Base-by-base conservation (phyloP, 108 stramenopile genomes). In the Phaeodactylum tricornutum region DNA sequence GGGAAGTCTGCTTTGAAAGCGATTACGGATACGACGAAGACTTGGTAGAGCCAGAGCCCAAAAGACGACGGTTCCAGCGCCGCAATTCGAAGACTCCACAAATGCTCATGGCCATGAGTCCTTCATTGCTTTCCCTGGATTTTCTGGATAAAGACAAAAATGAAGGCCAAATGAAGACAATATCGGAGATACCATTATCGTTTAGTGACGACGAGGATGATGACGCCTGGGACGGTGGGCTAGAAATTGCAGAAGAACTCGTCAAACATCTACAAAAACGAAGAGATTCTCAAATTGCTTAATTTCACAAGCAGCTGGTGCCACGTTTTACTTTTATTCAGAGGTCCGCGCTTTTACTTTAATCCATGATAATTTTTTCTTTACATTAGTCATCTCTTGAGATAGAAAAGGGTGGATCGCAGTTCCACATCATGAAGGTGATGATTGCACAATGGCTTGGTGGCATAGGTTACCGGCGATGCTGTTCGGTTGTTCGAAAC, bases 71-170 rank as follows among this genome's bases (percentile, higher is more conserved):
- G 17, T 69, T 51, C 26, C 54, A 69, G 43, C 29, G 67, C 21
- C 47, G 67, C 19, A 69, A 69, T 40, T 62, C 60, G 7, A 69
- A 69, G 34, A 62, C 61, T 9, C 57, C 67, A 4, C 47, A 53
- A 11, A 69, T 69, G 67, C 61, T 69, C 5, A 22, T 45, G 44
- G 8, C 15, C n/a, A 45, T 45, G 44, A 5, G 27, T 4, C 25
- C 44, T 26, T 22, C 44, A 20, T 20, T 40, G 21, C 2, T 45
- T n/a, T 6, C 4, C 2, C 21, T 45, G 5, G 44, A 45, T 26
- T 20, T 45, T 4, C 24, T 26, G 4, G 24, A 22, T 20, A 26
- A 45, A 26, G 44, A 45, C 25, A 45, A 23, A 7, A 16, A 40
- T 8, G 38, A 20, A 4, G 38, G 4, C 2, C 19, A 40, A 3